A percentile compares a stretch with the other conserved stretches of the same genome.
phyloP scores from a whole-genome alignment of 2,329 filamentous ascomycete genomes.

The Thelonectria olida region DNA sequence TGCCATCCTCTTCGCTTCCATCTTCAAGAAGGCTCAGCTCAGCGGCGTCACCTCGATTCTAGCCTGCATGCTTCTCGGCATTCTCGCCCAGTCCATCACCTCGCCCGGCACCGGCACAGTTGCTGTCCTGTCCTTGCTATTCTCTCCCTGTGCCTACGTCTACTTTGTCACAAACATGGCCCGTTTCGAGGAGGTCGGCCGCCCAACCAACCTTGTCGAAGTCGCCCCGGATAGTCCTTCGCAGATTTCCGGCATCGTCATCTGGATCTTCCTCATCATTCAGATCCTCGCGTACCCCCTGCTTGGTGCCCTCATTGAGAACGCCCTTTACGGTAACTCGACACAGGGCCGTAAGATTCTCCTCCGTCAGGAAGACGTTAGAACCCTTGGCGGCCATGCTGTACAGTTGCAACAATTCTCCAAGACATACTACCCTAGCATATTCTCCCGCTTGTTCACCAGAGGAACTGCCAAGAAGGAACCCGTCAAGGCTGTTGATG shows the following conservation, averaged over 20 bases:
- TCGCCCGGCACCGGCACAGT: constrained; percentile 71
- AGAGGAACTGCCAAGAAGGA: constrained; percentile 56
- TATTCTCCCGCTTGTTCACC: constrained; percentile 63
- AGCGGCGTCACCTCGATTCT: constrained; percentile 85
- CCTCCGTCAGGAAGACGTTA: constrained; percentile 42
- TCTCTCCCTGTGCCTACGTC: constrained; percentile 88
- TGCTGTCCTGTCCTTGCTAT: constrained; percentile 76
- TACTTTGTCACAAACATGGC: constrained; percentile 82
- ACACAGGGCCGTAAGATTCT: constrained; percentile 67
- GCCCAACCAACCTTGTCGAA: constrained; percentile 68
- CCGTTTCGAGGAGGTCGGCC: constrained; percentile 73
- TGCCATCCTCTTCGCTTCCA: constrained; percentile 81
- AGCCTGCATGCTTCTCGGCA: constrained; percentile 76
- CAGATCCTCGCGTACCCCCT: constrained; percentile 83
- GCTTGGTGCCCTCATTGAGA: constrained; percentile 78
- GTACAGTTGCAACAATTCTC: constrained; percentile 78
- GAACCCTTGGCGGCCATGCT: constrained; percentile 54
- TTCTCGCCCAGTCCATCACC: constrained; percentile 80
- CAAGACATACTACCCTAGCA: constrained; percentile 78
- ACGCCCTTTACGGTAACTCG: constrained; percentile 78
- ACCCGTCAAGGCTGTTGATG: constrained; percentile 81
- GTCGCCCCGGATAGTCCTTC: constrained; percentile 73
- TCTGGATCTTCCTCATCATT: constrained; percentile 80
- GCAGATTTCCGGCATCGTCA: constrained; percentile 74
- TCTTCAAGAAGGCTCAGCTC: constrained; percentile 89